Evolutionary conservation across 305 asterid genomes (phyloP), one percentile per base, ranked within the genome.

Genomic region (Rubia peregrina): DNA sequence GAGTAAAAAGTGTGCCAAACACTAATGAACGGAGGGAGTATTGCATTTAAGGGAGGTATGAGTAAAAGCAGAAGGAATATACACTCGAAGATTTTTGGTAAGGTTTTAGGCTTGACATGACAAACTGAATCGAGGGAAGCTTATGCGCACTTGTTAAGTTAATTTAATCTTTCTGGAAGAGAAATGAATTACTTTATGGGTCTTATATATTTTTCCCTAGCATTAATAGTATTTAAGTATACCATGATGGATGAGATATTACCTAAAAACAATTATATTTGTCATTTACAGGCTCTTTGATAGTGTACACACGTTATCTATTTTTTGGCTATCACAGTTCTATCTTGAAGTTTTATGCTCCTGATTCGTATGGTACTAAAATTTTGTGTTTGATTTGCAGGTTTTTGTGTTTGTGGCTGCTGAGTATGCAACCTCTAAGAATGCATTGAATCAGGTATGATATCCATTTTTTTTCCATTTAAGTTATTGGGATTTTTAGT

Each of bases 341-440:
- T 17, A 16, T 53, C 24, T 17, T 53, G 9, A 53, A 16, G 60
- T 68, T 44, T 43, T 22, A 22, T 60, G 30, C 14, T 38, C 14
- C 6, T 61, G 26, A 6, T 70, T 51, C 26, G 7, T 5, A 59
- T 49, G 10, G 60, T 64, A 21, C 30, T 60, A 40, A 7, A 12
- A 1, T 26, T 8, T 69, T 60, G 26, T 70, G 36, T 65, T 57
- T 63, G 61, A 60, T 78, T 80, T 80, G 73, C 88, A 92, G 98
- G 96, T 92, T 71, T 92, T 92, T 73, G 98, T 90, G 68, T 92
- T 92, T 78, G 78, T 92, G 80, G 94, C 98, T 14, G 97, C 98
- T 4, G 98, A 92, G 78, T 92, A 93, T 74, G 88, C 69, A 83
- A 93, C 98, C 74, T 86, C 94, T 12, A 87, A 90, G 82, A 90